Evolutionary conservation across 805 yeast genomes (phyloP).

Genomic region (Candida yuanshanica): DNA sequence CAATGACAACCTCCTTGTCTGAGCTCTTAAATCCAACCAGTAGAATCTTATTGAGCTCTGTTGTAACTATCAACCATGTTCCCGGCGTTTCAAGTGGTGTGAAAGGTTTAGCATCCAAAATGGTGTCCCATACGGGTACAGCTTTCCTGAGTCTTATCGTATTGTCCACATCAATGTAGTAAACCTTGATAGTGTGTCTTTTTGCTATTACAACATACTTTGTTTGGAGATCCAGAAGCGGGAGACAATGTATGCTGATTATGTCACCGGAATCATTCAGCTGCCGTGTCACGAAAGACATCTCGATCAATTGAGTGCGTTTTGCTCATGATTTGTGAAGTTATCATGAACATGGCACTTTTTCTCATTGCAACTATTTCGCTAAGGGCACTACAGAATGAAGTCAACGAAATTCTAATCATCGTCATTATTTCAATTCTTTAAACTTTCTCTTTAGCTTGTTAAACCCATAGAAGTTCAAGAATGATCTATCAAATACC

Average conservation of each 20-base stretch:
- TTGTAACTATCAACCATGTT: conserved; percentile 12
- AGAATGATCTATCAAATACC: neutral
- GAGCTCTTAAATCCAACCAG: conserved; percentile 13
- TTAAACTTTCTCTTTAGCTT: neutral
- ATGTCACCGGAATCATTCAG: conserved; percentile 10
- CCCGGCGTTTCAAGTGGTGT: conserved; percentile 7
- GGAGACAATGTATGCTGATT: conserved; percentile 5
- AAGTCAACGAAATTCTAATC: too few species aligned
- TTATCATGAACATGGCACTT: too few species aligned
- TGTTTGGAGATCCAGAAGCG: neutral
- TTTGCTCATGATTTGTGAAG: neutral
- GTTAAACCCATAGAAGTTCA: neutral
- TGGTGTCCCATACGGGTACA: conserved; percentile 10
- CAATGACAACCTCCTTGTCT: conserved; percentile 7
- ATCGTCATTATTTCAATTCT: neutral
- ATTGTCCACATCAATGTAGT: neutral
- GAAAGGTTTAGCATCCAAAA: conserved; percentile 12
- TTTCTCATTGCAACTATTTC: too few species aligned
- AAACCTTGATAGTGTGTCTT: conserved; percentile 12
- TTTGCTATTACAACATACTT: conserved; percentile 14
- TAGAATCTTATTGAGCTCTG: conserved; percentile 12
- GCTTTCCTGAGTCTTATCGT: conserved; percentile 5
- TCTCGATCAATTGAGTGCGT: neutral
- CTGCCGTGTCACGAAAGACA: conserved; percentile 5
- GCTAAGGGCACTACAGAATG: neutral